These are phyloP conservation scores for Botryosphaeria dothidea DNA, from an alignment of 2,329 filamentous ascomycete species.

Conservation along the genomic window DNA sequence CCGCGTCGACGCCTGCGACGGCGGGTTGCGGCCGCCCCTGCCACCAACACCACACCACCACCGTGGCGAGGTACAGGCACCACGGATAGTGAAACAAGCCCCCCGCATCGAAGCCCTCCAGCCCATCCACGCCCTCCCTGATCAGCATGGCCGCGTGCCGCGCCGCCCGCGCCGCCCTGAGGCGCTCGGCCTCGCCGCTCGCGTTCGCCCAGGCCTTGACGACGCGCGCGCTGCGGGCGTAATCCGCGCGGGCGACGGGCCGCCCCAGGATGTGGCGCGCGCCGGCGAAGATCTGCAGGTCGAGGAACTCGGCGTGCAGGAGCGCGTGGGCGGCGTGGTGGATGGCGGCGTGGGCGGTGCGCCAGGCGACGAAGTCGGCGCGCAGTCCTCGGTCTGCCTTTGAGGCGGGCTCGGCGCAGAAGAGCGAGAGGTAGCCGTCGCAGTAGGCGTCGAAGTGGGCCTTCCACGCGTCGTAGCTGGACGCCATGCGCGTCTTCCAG, in stretches of 20 bases:
- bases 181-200: conserved; percentile 19
- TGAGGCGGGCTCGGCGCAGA: background rate
- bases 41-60: conserved; percentile 62
- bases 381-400: conserved; percentile 21
- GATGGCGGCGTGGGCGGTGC: conserved; percentile 54
- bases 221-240: conserved; percentile 50
- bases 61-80: conserved; percentile 61
- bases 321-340: conserved; percentile 61
- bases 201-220: conserved; percentile 54
- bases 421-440: conserved; percentile 30
- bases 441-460: conserved; percentile 58
- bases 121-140: conserved; percentile 49
- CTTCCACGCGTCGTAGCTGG: conserved; percentile 61
- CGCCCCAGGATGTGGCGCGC: conserved; percentile 61
- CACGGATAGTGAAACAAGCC: conserved; percentile 63
- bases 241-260: conserved; percentile 53
- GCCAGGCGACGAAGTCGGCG: conserved; percentile 49
- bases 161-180: conserved; percentile 45
- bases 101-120: conserved; percentile 54
- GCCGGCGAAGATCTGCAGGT: conserved; percentile 64
- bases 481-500: conserved; percentile 55
- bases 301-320: conserved; percentile 60
- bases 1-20: conserved; percentile 1
- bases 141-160: conserved; percentile 59
- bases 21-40: conserved; percentile 38